Base-by-base conservation (phyloP, 257 asterid genomes). In the Rhazya stricta region DNA sequence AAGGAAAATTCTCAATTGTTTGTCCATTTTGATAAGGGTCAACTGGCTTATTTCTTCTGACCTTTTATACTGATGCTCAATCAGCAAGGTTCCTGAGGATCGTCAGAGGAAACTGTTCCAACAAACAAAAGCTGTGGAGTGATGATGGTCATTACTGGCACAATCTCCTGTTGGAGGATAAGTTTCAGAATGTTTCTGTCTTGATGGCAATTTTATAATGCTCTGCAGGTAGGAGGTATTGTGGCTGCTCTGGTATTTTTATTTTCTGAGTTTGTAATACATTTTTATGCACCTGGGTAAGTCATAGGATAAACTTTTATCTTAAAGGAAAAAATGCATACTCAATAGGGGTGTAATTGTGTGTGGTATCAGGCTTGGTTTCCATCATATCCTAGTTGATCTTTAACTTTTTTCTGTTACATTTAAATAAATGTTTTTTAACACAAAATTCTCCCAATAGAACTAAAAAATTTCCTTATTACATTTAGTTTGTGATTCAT, bases 241-340 rank as follows among this genome's bases (percentile, higher is more conserved):
- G 76, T 51, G 50, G 87, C 83, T 73, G 74, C 84, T 76, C 67
- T 85, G 36, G 84, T 85, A 53, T 83, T 68, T 76, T 70, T 79
- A 71, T 83, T 79, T 70, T 79, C 89, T 21, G 86, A 85, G 82
- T 69, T 71, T 65, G 32, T 85, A 68, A 43, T 85, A 74, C 84
- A 72, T 78, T 53, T 73, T 25, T 85, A 81, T 78, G 87, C 89
- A 71, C 87, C 89, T 41, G 86, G 89, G 87, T 85, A 83, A 81
- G 87, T 66, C 0, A 30, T 42, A 29, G 15, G 15, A 19, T 60
- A 27, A 62, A 12, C 5, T 60, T 29, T 62, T 30, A 1, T 60
- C 48, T 53, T 9, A n/a, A 73, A 25, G 30, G 7, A 3, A 39
- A 39, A 39, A 39, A 39, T 7, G 5, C 7, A 39, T 7, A 39